phyloP scores from a whole-genome alignment of 2,329 filamentous ascomycete species.

The Xylariaceae sp. region DNA sequence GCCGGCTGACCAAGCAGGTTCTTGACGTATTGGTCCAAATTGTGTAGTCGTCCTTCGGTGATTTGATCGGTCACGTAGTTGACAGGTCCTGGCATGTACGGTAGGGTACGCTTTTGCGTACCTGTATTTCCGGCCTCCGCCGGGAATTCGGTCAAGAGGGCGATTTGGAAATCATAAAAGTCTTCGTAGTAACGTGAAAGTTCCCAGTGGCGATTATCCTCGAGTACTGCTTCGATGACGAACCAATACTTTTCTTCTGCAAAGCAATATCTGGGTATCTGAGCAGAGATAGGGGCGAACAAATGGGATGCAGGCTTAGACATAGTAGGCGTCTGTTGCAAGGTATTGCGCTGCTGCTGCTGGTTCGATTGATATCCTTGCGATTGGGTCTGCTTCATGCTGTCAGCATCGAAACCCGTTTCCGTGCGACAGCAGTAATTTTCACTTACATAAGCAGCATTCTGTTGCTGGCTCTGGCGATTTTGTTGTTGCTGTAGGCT shows the following conservation, averaged over 20 bases:
- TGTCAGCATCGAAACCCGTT: too few species aligned
- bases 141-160: constrained; percentile 86
- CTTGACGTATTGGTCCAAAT: constrained; percentile 93
- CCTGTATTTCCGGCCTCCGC: constrained; percentile 87
- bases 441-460: constrained; percentile 23
- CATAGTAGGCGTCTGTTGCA: constrained; percentile 38
- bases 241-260: constrained; percentile 99
- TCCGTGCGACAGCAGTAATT: too few species aligned
- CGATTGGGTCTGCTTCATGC: constrained; percentile 10
- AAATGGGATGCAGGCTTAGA: constrained; percentile 52
- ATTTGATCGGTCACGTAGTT: constrained; percentile 98
- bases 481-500: constrained; percentile 59
- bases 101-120: constrained; percentile 74
- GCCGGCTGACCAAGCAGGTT: constrained; percentile 78
- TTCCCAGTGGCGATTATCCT: constrained; percentile 90
- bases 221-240: constrained; percentile 85
- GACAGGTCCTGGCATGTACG: constrained; percentile 97
- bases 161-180: constrained; percentile 98
- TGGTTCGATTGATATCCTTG: constrained; percentile 31
- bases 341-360: constrained; percentile 39
- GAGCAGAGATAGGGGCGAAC: constrained; percentile 75
- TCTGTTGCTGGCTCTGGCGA: constrained; percentile 47
- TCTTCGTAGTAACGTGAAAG: constrained; percentile 94
- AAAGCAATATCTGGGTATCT: constrained; percentile 90
- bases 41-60: constrained; percentile 87